Evolutionary conservation across 2,329 filamentous ascomycete genomes (phyloP), one percentile per base, ranked within the genome.

Genomic region (Zarea fungicola): DNA sequence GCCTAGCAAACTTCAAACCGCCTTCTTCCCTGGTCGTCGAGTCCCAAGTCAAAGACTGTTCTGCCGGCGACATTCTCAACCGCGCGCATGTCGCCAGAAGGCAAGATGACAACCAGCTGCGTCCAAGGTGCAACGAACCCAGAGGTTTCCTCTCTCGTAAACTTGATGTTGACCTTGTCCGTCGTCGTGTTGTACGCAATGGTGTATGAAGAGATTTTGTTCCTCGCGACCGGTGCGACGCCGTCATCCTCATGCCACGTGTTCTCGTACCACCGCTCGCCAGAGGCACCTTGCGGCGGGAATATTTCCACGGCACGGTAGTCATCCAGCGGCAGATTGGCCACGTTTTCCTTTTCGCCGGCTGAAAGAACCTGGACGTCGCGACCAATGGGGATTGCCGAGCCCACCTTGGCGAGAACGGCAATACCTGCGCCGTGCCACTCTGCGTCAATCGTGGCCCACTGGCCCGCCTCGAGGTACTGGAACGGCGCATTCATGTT

Each of bases 401-500:
- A 58, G 8, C 70, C 67, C 26, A 71, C 58, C 55, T 68, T 65
- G 42, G 65, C 64, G 28, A 69, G 59, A 8, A 72, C 59, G 0
- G 70, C 63, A 37, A 73, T 69, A 0, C 65, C 65, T 13, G 68
- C 65, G 2, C 61, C 65, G 40, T 72, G 63, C 70, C 69, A 74
- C 35, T 70, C 65, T 0, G 68, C 67, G 16, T 67, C 65, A 4
- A 73, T 56, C 0, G 62, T 61, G 26, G 61, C 64, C 69, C 71
- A 74, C 46, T 64, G 60, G 0, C 70, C 71, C 0, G 69, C 62
- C 19, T 72, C 60, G 5, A 83, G 65, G 52, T 82, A 75, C 46
- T 82, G 72, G 54, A 82, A 79, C 0, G 83, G 80, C 0, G 73
- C 68, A 43, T 83, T 83, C 29, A 82, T 63, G 57, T 87, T 86